Conservation (phyloP, 768 basidiomycete genomes). For the Psilocybe cyanescens region DNA sequence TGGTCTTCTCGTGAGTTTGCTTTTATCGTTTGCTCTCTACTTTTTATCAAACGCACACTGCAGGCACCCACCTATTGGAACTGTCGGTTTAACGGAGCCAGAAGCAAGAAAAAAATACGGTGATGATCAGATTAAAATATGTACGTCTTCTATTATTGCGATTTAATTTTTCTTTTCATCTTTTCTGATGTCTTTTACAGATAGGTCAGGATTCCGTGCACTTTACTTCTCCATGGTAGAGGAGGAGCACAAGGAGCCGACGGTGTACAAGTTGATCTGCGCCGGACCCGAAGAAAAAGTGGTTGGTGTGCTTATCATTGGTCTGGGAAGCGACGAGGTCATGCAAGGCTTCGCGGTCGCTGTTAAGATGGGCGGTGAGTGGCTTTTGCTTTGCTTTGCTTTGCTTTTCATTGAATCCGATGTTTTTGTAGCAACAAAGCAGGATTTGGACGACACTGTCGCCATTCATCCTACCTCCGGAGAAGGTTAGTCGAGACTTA, state of each 20-base stretch:
- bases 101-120: constrained; percentile 90
- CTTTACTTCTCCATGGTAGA: constrained; percentile 93
- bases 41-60: constrained; percentile 4
- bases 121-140: constrained; percentile 85
- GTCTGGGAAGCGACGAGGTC: constrained; percentile 90
- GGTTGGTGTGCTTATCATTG: constrained; percentile 95
- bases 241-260: constrained; percentile 93
- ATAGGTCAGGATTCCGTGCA: constrained; percentile 79
- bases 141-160: constrained; percentile 47
- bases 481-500: constrained; percentile 57
- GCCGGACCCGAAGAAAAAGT: constrained; percentile 91
- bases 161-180: neutral
- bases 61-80: constrained; percentile 94
- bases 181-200: constrained; percentile 36
- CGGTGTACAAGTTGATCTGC: constrained; percentile 89
- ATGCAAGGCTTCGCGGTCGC: constrained; percentile 98
- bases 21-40: constrained; percentile 1
- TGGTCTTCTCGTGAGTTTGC: constrained; percentile 89
- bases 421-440: constrained; percentile 60
- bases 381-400: neutral
- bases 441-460: constrained; percentile 85
- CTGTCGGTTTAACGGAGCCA: constrained; percentile 93
- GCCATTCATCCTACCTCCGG: constrained; percentile 91
- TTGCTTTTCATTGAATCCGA: constrained; percentile 16
- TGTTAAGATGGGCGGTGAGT: constrained; percentile 86